phyloP scores from a whole-genome alignment of 805 yeast genomes.

The Candida nanaspora region DNA sequence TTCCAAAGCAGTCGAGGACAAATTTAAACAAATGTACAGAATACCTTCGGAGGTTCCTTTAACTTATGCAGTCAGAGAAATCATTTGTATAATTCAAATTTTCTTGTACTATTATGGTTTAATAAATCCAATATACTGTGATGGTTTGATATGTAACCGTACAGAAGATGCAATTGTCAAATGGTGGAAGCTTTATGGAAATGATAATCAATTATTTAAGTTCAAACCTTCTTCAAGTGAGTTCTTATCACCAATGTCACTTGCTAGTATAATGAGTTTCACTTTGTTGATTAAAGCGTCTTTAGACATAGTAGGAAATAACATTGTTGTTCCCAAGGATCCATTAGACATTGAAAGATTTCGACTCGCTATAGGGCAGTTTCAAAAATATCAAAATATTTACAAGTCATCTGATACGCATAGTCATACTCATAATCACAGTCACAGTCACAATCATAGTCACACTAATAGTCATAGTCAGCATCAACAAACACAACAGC shows the following conservation, averaged over 20 bases:
- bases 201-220: slow-evolving; percentile 13
- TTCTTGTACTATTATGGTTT: slow-evolving; percentile 72
- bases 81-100: slow-evolving; percentile 69
- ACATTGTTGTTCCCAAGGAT: slow-evolving; percentile 66
- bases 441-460: no score
- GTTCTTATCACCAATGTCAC: slow-evolving; percentile 55
- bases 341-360: slow-evolving; percentile 74
- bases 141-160: slow-evolving; percentile 75
- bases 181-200: slow-evolving; percentile 70
- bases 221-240: slow-evolving; percentile 27
- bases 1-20: slow-evolving; percentile 71
- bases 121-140: slow-evolving; percentile 61
- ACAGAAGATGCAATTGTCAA: slow-evolving; percentile 63
- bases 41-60: slow-evolving; percentile 48
- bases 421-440: no score
- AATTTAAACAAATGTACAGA: slow-evolving; percentile 69
- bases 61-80: slow-evolving; percentile 61
- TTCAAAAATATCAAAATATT: slow-evolving; percentile 45
- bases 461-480: slow-evolving; percentile 26
- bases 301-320: slow-evolving; percentile 48
- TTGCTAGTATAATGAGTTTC: slow-evolving; percentile 75
- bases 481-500: slow-evolving; percentile 34
- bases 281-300: slow-evolving; percentile 60
- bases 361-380: slow-evolving; percentile 58
- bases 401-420: background rate